Percentiles rank a stretch among this genome's conserved stretches.
Evolutionary conservation across 768 basidiomycete species (phyloP).

Genomic region (Russula foetens): DNA sequence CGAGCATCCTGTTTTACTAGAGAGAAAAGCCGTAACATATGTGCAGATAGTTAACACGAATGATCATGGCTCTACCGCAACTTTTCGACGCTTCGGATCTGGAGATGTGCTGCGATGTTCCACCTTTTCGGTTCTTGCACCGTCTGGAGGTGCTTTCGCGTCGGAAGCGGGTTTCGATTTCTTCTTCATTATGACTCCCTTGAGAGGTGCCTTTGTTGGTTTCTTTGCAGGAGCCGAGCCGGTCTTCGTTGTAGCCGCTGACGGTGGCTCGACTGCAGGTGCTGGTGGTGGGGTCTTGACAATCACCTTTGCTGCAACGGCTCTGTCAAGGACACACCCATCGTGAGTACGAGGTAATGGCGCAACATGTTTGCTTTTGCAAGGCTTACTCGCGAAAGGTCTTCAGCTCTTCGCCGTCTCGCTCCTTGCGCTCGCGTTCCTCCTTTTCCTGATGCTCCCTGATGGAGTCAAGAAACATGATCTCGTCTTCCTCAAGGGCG

Average conservation of each 20-base stretch:
- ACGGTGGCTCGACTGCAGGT: slow-evolving; percentile 18
- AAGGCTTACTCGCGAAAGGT: slow-evolving; percentile 62
- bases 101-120: slow-evolving; percentile 6
- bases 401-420: slow-evolving; percentile 73
- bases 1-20: neutral
- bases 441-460: slow-evolving; percentile 68
- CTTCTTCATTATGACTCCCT: slow-evolving; percentile 78
- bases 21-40: slow-evolving; percentile 3
- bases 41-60: slow-evolving; percentile 9
- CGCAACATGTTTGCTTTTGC: neutral
- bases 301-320: slow-evolving; percentile 62
- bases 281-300: slow-evolving; percentile 31
- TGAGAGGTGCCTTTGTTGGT: slow-evolving; percentile 57
- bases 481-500: slow-evolving; percentile 83
- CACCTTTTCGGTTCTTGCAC: slow-evolving; percentile 12
- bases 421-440: slow-evolving; percentile 63
- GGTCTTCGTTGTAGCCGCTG: slow-evolving; percentile 20
- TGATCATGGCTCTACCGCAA: slow-evolving; percentile 24
- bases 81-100: slow-evolving; percentile 50
- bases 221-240: slow-evolving; percentile 40
- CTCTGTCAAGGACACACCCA: slow-evolving; percentile 30
- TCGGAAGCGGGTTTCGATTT: slow-evolving; percentile 39
- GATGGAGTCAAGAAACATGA: slow-evolving; percentile 80
- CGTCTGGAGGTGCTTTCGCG: slow-evolving; percentile 14
- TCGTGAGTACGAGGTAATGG: neutral